phyloP scores from a whole-genome alignment of 495 filamentous ascomycete genomes.

The Parathielavia hyrcaniae region DNA sequence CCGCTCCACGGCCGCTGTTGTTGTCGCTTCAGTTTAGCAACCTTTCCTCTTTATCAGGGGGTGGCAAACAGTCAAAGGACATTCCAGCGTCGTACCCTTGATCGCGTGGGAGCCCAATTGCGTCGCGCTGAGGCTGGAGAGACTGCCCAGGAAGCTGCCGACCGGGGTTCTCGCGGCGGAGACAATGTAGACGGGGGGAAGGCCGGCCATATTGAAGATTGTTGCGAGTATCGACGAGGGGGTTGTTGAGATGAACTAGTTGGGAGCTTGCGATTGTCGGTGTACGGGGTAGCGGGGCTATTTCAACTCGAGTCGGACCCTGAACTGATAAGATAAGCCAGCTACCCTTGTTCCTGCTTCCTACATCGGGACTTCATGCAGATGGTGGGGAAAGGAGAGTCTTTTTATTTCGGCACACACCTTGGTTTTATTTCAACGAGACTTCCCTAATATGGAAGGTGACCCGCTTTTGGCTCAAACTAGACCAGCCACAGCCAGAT shows the following conservation, averaged over 20 bases:
- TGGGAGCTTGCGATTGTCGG: conserved; percentile 15
- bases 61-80: conserved; percentile 5
- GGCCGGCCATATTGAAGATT: conserved; percentile 31
- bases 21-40: conserved; percentile 17
- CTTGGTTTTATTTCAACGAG: too few species aligned
- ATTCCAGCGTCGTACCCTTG: conserved; percentile 59
- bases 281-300: conserved; percentile 12
- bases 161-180: conserved; percentile 84
- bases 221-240: not conserved
- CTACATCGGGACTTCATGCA: too few species aligned
- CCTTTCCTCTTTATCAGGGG: conserved; percentile 19
- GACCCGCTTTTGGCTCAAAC: too few species aligned
- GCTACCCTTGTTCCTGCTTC: too few species aligned
- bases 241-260: conserved; percentile 12
- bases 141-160: conserved; percentile 84
- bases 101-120: conserved; percentile 89
- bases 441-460: too few species aligned
- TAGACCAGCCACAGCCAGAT: too few species aligned
- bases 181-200: conserved; percentile 90
- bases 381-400: too few species aligned
- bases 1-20: conserved; percentile 71
- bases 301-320: conserved; percentile 6
- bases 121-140: conserved; percentile 76
- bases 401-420: too few species aligned
- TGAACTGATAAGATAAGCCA: conserved; percentile 14